Evolutionary conservation across 179 eudicot species (phyloP).

Genomic region (Amaranthus tricolor): DNA sequence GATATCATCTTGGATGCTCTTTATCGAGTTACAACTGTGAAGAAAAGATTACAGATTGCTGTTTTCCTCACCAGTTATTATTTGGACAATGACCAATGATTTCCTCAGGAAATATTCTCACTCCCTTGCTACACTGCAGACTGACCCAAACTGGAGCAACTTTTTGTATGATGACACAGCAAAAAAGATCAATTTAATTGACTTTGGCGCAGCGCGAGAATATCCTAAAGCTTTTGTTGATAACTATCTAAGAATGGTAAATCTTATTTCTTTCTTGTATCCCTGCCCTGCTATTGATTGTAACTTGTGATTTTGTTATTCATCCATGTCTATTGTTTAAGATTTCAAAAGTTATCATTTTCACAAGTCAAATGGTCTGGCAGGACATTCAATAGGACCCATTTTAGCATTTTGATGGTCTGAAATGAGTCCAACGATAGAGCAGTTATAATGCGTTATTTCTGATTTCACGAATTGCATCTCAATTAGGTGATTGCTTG

Average conservation of each 20-base stretch:
- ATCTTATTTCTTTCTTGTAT: constrained; percentile 7
- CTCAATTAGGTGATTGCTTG: constrained; percentile 72
- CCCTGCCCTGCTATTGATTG: not conserved
- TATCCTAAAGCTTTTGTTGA: constrained; percentile 79
- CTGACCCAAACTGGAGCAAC: constrained; percentile 97
- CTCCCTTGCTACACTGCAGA: constrained; percentile 50
- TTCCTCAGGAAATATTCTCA: constrained; percentile 10
- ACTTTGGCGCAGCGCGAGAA: constrained; percentile 93
- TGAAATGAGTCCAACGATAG: not conserved
- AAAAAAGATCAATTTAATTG: constrained; percentile 72
- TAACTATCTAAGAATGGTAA: constrained; percentile 85
- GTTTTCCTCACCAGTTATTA: not conserved
- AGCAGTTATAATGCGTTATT: not conserved
- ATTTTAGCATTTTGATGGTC: not conserved
- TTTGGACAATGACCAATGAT: not conserved
- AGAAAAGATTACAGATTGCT: not conserved
- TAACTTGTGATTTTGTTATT: not conserved
- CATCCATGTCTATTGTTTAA: not conserved
- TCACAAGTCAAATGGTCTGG: not conserved
- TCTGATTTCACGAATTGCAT: not conserved
- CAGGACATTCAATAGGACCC: not conserved
- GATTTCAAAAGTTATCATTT: not conserved
- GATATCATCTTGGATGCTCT: not conserved
- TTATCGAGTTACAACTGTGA: not conserved
- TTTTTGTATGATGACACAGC: constrained; percentile 61